Evolutionary conservation across 441 rosid genomes (phyloP).

Genomic region (Pelargonium myrrhifolium): DNA sequence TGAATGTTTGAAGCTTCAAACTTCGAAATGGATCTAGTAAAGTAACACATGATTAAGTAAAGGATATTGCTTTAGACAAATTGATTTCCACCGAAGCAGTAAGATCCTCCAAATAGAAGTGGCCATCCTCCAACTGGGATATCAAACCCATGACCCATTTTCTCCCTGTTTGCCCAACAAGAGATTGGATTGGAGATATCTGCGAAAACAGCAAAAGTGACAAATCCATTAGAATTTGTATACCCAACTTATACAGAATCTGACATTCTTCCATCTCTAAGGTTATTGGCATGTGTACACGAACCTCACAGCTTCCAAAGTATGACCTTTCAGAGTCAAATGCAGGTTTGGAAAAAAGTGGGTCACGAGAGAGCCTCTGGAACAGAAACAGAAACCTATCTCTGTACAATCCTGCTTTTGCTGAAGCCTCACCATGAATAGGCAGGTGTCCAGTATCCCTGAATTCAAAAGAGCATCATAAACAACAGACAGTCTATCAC

Average conservation of each 20-base stretch:
- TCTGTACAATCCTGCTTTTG: constrained; percentile 59
- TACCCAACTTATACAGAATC: background rate
- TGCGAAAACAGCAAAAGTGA: constrained; percentile 23
- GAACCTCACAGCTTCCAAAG: constrained; percentile 71
- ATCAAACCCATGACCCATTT: constrained; percentile 98
- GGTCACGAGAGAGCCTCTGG: constrained; percentile 81
- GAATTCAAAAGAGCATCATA: background rate
- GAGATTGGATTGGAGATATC: constrained; percentile 83
- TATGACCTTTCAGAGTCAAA: constrained; percentile 54
- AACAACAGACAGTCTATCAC: background rate
- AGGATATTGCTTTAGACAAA: constrained; percentile 95
- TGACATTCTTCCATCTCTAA: background rate
- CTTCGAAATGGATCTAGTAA: background rate
- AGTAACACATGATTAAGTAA: constrained; percentile 16
- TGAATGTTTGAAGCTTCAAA: background rate
- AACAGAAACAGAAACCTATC: constrained; percentile 63
- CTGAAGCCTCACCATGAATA: constrained; percentile 69
- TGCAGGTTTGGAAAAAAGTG: constrained; percentile 66
- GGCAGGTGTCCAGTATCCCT: constrained; percentile 59
- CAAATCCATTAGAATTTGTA: background rate
- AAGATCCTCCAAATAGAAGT: constrained; percentile 87
- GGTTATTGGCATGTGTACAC: background rate
- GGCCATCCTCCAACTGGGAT: constrained; percentile 95
- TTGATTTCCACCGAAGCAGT: constrained; percentile 83
- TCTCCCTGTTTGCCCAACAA: constrained; percentile 63